These are phyloP conservation scores for Acanthamoeba castellanii DNA, from an alignment of 208 protist species.

Conservation along the genomic window DNA sequence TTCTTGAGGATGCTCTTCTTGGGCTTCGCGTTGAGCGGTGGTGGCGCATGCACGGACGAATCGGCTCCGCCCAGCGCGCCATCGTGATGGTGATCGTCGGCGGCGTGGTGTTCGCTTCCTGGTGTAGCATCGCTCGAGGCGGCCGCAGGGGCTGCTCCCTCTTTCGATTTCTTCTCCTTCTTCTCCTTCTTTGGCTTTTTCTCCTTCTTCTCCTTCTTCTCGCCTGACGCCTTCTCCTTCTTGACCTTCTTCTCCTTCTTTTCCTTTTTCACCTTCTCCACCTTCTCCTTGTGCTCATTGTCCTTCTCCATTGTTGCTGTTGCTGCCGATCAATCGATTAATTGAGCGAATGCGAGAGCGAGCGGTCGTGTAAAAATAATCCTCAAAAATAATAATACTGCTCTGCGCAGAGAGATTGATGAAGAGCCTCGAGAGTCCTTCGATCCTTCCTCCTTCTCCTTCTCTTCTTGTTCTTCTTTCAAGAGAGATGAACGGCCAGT, in stretches of 20 bases:
- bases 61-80: not conserved
- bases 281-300: not conserved
- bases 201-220: slow-evolving; percentile 46
- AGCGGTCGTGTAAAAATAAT: too few species aligned
- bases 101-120: not conserved
- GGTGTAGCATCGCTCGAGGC: not conserved
- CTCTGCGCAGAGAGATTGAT: too few species aligned
- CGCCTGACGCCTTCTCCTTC: not conserved
- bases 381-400: too few species aligned
- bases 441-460: not conserved
- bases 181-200: slow-evolving; percentile 29
- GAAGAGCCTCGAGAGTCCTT: too few species aligned
- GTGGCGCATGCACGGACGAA: not conserved
- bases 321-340: too few species aligned
- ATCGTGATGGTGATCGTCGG: not conserved
- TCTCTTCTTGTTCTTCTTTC: not conserved
- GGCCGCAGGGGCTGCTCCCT: not conserved
- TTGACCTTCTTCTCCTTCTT: slow-evolving; percentile 8
- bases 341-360: too few species aligned
- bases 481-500: too few species aligned
- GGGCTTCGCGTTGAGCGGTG: slow-evolving; percentile 33
- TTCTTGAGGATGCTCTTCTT: slow-evolving; percentile 66
- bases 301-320: not conserved
- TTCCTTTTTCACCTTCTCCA: not conserved
- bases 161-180: slow-evolving; percentile 46